Percentiles rank a stretch among this genome's conserved stretches.
These are phyloP conservation scores for Eucalyptus guilfoylei DNA, from an alignment of 345 rosid species.

Conservation along the genomic window DNA sequence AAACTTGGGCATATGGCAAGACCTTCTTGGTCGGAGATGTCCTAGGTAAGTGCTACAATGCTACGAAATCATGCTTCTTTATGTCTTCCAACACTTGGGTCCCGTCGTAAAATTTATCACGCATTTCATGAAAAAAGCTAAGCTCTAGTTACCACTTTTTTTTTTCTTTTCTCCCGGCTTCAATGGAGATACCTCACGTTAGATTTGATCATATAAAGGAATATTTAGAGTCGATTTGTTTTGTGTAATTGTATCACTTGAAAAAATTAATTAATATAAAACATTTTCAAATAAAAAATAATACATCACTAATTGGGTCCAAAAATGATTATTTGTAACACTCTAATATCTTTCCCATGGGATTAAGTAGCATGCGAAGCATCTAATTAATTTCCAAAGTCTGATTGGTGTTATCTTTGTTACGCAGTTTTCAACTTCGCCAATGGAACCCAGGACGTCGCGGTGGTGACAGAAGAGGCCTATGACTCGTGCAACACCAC, in stretches of 20 bases:
- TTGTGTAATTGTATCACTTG: accelerated
- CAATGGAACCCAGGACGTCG: constrained; percentile 40
- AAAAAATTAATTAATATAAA: not conserved
- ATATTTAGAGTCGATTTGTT: not conserved
- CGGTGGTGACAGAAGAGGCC: constrained; percentile 23
- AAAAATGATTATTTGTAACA: not conserved
- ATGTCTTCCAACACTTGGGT: not conserved
- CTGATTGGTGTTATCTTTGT: not conserved
- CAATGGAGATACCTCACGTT: not conserved
- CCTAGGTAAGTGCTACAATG: constrained; percentile 3
- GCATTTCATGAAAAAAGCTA: not conserved
- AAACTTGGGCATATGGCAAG: constrained; percentile 26
- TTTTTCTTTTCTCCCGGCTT: not conserved
- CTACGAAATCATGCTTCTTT: not conserved
- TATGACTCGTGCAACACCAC: constrained; percentile 24
- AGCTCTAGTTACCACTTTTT: not conserved
- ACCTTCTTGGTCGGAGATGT: constrained; percentile 28
- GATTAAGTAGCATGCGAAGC: not conserved
- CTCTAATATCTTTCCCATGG: not conserved
- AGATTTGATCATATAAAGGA: not conserved
- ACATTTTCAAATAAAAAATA: not conserved
- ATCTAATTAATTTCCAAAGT: not conserved
- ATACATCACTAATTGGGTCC: not conserved
- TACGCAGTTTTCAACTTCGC: constrained; percentile 37
- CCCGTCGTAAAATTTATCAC: not conserved